Evolutionary conservation across 2,329 filamentous ascomycete genomes (phyloP).

Genomic region (Talaromyces piceae): DNA sequence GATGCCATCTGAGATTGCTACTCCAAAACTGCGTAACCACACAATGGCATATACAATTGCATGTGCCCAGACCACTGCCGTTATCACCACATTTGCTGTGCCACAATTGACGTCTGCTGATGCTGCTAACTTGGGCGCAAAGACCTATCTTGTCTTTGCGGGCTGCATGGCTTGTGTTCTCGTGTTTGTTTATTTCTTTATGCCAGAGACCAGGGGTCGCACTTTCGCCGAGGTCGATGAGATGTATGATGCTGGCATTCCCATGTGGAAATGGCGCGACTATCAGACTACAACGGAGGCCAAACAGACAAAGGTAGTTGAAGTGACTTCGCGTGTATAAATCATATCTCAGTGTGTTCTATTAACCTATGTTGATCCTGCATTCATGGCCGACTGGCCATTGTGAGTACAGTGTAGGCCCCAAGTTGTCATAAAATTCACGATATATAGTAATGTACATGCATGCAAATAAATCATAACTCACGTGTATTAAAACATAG

Average conservation of each 20-base stretch:
- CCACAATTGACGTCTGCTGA: slow-evolving; percentile 28
- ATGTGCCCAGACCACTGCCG: slow-evolving; percentile 29
- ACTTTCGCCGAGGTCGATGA: slow-evolving; percentile 29
- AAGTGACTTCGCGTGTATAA: too few relatives aligned
- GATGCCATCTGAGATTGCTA: slow-evolving; percentile 31
- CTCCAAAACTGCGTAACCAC: slow-evolving; percentile 29
- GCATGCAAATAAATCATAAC: too few relatives aligned
- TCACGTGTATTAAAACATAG: too few relatives aligned
- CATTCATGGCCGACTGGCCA: too few relatives aligned
- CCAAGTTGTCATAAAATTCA: too few relatives aligned
- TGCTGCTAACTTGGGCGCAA: slow-evolving; percentile 26
- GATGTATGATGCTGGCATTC: slow-evolving; percentile 26
- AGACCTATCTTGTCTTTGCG: slow-evolving; percentile 28
- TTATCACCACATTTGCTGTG: slow-evolving; percentile 33
- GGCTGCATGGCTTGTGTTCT: slow-evolving; percentile 25
- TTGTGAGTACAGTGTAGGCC: too few relatives aligned
- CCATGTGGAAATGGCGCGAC: slow-evolving; percentile 25
- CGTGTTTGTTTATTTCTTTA: slow-evolving; percentile 21
- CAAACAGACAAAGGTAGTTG: slow-evolving; percentile 15
- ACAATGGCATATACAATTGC: slow-evolving; percentile 32
- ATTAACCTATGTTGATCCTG: too few relatives aligned
- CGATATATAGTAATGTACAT: too few relatives aligned
- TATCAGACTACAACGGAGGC: slow-evolving; percentile 20
- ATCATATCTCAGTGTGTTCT: too few relatives aligned
- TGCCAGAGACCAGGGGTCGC: slow-evolving; percentile 25